Evolutionary conservation across 176 grass and related monocot species (phyloP).

Genomic region (Otatea glauca): DNA sequence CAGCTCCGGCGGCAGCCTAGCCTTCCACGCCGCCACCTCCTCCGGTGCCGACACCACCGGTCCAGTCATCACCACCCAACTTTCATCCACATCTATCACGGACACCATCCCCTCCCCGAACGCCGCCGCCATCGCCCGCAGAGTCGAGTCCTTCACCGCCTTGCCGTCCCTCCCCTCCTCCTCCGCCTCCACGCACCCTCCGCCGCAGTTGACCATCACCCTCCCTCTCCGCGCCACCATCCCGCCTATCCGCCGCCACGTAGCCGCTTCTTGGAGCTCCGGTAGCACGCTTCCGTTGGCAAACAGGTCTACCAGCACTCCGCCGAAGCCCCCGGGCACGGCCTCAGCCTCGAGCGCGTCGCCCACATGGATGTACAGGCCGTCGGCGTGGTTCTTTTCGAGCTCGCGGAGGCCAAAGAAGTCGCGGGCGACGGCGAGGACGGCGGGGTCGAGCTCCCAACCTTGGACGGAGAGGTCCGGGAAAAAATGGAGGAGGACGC

Average conservation of each 20-base stretch:
- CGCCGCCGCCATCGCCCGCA: constrained; percentile 52
- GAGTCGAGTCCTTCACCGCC: constrained; percentile 65
- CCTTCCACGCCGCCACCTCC: constrained; percentile 61
- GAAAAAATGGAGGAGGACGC: constrained; percentile 67
- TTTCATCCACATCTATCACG: constrained; percentile 68
- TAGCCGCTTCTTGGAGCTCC: constrained; percentile 63
- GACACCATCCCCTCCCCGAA: constrained; percentile 61
- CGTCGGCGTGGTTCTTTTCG: constrained; percentile 52
- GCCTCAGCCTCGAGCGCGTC: constrained; percentile 58
- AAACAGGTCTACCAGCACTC: constrained; percentile 80
- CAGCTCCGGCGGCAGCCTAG: constrained; percentile 54
- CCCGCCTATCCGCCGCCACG: constrained; percentile 53
- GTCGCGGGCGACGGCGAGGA: constrained; percentile 67
- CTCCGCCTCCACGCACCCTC: constrained; percentile 79
- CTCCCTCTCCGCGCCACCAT: constrained; percentile 53
- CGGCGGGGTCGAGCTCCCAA: constrained; percentile 76
- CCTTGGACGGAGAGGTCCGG: constrained; percentile 60
- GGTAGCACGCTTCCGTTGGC: constrained; percentile 72
- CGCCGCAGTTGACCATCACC: constrained; percentile 85
- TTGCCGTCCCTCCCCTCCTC: constrained; percentile 60
- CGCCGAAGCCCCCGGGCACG: constrained; percentile 57
- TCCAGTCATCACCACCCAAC: constrained; percentile 63
- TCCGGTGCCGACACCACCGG: constrained; percentile 25
- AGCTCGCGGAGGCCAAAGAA: constrained; percentile 76
- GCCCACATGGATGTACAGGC: constrained; percentile 56